Evolutionary conservation across 371 early-diverging fungal species (phyloP), one percentile per base, ranked within the genome.

Genomic region (Apophysomyces ossiformis): DNA sequence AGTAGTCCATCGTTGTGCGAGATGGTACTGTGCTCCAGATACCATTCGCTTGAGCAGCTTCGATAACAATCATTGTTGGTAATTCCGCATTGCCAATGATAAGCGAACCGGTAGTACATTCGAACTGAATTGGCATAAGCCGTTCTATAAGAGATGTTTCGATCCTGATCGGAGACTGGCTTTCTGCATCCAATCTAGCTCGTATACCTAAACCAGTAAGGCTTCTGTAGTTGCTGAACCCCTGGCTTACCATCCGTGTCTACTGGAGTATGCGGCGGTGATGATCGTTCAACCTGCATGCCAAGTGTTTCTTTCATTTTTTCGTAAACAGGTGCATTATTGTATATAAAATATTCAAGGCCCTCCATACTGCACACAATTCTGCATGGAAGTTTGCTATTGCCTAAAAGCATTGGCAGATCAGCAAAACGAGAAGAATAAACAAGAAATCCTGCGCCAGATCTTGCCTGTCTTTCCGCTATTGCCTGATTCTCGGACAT

Each of bases 261-360:
- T 2, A 36, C 13, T 18, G 32, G 57, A 7, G 61, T 21, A 35
- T 56, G 15, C 16, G 57, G n/a, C 1, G 45, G 39, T 41, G 38
- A 26, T 41, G 38, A 26, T 60, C 32, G 60, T 13, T 60, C 46
- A 38, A 47, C 6, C 13, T 65, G 56, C 59, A 79, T 21, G n/a
- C 86, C 85, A 16, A 93, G 72, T 3, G 89, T 79, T n/a, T 77
- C 66, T 59, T 85, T 82, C 57, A 93, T 70, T 9, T 70, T 69
- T 36, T 91, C 87, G 67, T 93, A 95, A 0, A 90, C 92, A 7
- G 91, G 87, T 43, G 87, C 79, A 58, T 93, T 82, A 65, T 95
- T 95, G 78, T 93, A 95, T 61, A 92, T 80, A 70, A 94, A 93
- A 83, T 88, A 91, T 67, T 95, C 95, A 7, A 94, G 69, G 2